Evolutionary conservation across 2,329 filamentous ascomycete species (phyloP), one percentile per base, ranked within the genome.

Genomic region (Hirsutella minnesotensis): DNA sequence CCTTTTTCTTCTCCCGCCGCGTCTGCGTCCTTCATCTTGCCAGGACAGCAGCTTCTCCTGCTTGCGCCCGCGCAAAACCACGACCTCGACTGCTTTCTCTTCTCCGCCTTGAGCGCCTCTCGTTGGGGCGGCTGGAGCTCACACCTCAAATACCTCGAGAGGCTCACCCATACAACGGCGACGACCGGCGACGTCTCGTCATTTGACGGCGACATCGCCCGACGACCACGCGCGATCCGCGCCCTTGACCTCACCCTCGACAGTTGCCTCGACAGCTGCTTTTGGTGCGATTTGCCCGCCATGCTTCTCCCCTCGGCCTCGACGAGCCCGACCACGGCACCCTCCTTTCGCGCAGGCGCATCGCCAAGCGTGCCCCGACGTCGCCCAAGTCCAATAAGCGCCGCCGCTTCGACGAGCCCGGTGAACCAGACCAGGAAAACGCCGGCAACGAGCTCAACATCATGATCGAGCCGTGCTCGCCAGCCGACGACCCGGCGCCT

Each of bases 261-360:
- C 16, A n/a, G 9, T n/a, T n/a, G n/a, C 15, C 15, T 35, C 33
- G 3, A 5, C 33, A 10, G 4, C 33, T 9, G 9, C 15, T n/a
- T 18, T 9, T 3, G 27, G 13, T 24, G 34, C 18, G 12, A 38
- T 9, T n/a, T 44, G 39, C 40, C 44, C 48, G 65, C 49, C 19
- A 80, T 80, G 76, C 60, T 79, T 45, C 68, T 79, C 47, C 75
- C 75, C 18, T 79, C 75, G 24, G 72, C 75, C 54, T 53, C 43
- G 38, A 36, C 33, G 31, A 34, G 13, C 43, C 49, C 21, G 55
- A 57, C 24, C 47, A 47, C 16, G 48, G 49, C 35, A 40, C 35
- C 39, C 52, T 59, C 42, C 55, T 54, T 7, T 54, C 61, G 37
- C 62, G 65, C 47, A 68, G 64, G 61, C 70, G 66, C 51, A 69